phyloP scores from a whole-genome alignment of 176 grass and related monocot species.

The Pontederia paniculata region DNA sequence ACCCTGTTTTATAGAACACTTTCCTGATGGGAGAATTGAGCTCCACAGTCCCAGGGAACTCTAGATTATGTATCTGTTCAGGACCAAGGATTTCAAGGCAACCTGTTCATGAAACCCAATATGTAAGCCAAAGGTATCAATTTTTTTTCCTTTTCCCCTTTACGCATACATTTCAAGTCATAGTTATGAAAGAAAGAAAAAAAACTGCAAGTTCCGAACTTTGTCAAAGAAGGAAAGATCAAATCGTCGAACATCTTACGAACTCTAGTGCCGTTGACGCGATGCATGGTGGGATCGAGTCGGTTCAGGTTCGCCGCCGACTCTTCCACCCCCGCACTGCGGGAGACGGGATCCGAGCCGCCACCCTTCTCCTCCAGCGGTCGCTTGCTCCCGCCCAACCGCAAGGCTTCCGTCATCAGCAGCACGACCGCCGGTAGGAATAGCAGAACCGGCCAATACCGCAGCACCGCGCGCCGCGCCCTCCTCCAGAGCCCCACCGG shows the following conservation, averaged over 20 bases:
- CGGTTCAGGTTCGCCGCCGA: slow-evolving; percentile 32
- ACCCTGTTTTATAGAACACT: slow-evolving; percentile 46
- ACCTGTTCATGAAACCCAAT: slow-evolving; percentile 36
- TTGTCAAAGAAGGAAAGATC: slow-evolving; percentile 1
- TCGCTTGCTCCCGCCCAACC: neutral
- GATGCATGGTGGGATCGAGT: slow-evolving; percentile 29
- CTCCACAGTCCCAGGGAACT: slow-evolving; percentile 38
- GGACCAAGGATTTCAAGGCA: slow-evolving; percentile 54
- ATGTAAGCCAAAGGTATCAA: slow-evolving; percentile 10
- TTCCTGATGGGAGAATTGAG: slow-evolving; percentile 25
- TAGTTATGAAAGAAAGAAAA: neutral
- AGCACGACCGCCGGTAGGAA: slow-evolving; percentile 31
- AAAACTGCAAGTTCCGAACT: neutral
- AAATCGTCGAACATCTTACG: slow-evolving; percentile 30
- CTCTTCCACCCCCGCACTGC: slow-evolving; percentile 5
- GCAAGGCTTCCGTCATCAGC: slow-evolving; percentile 45
- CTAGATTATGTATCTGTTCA: slow-evolving; percentile 46
- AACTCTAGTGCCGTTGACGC: slow-evolving; percentile 38
- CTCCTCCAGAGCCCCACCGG: slow-evolving; percentile 6
- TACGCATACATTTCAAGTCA: slow-evolving; percentile 6
- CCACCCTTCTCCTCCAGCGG: slow-evolving; percentile 6
- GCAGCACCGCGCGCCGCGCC: slow-evolving; percentile 8
- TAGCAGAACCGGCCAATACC: slow-evolving; percentile 44
- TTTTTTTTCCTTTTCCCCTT: neutral
- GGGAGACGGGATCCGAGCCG: neutral